Evolutionary conservation across 228 moss, liverwort and hornwort genomes (phyloP).

Genomic region (Sphagnum magellanicum): DNA sequence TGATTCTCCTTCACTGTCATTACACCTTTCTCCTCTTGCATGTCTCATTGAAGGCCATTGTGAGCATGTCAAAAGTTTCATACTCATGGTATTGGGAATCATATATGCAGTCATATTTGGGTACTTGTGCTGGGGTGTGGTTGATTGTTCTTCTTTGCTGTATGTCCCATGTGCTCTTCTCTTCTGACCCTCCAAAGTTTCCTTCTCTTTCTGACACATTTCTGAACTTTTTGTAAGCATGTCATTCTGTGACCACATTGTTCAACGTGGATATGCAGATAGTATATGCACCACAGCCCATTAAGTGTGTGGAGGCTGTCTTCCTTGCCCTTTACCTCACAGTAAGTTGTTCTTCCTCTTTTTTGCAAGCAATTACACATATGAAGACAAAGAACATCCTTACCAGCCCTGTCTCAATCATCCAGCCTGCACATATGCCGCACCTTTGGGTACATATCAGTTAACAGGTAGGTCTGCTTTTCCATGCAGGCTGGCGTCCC

Average conservation of each 20-base stretch:
- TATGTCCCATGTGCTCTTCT: too few relatives aligned
- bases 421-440: neutral
- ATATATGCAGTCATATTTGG: too few relatives aligned
- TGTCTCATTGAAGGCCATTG: neutral
- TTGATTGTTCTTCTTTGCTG: too few relatives aligned
- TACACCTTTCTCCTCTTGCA: too few relatives aligned
- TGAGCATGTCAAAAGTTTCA: neutral
- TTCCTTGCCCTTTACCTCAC: slow-evolving; percentile 81
- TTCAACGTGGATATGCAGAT: slow-evolving; percentile 28
- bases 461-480: neutral
- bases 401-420: neutral
- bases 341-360: slow-evolving; percentile 29
- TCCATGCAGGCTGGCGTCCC: slow-evolving; percentile 43
- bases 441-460: neutral
- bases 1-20: too few relatives aligned
- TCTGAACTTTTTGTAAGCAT: too few relatives aligned
- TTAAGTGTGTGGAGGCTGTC: slow-evolving; percentile 88
- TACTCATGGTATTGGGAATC: neutral
- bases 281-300: slow-evolving; percentile 73
- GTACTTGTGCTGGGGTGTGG: too few relatives aligned
- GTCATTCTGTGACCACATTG: too few relatives aligned
- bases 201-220: too few relatives aligned
- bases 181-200: too few relatives aligned
- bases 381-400: neutral
- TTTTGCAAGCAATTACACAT: neutral